Base-by-base conservation (phyloP, 352 stramenopile species). In the Pythium graminicola region DNA sequence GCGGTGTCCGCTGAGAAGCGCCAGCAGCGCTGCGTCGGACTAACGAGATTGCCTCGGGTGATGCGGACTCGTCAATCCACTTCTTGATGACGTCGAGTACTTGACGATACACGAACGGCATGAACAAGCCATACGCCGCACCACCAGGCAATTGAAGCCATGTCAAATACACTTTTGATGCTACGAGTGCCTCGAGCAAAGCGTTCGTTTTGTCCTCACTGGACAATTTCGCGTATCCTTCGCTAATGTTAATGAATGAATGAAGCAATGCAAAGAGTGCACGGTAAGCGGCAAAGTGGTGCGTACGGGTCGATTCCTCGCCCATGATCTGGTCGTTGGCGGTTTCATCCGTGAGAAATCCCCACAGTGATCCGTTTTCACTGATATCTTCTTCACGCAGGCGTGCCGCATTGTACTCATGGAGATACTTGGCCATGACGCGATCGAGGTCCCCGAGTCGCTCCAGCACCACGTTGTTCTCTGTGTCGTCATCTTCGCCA, bases 61-160 rank as follows among this genome's bases (percentile, higher is more conserved):
- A 52, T 2, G 51, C 17, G 9, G 39, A 40, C 1, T 75, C 43
- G 4, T 70, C 64, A 7, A 87, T 60, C 81, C 84, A 94, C 36
- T 88, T 89, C 50, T 82, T 85, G n/a, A 90, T 59, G 9, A 85
- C 65, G 36, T 89, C 79, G 31, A 95, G 50, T 46, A 89, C 75
- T 51, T 91, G 77, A 6, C 81, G 76, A 47, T 91, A 95, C 35
- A 93, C 74, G 39, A 84, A 92, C 11, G 84, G 66, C 75, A 93
- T 91, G 60, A 93, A 95, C 2, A 95, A 46, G 0, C 84, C 79
- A 43, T 93, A 91, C 2, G 84, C 82, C 0, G 81, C 78, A 0
- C 80, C 81, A n/a, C 82, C 81, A 6, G 81, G 84, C 26, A 93
- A 45, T 55, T 91, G 81, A 14, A 95, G 57, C 84, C 84, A 95